Conservation (phyloP, 2,329 filamentous ascomycete species). For the Scedosporium boydii region DNA sequence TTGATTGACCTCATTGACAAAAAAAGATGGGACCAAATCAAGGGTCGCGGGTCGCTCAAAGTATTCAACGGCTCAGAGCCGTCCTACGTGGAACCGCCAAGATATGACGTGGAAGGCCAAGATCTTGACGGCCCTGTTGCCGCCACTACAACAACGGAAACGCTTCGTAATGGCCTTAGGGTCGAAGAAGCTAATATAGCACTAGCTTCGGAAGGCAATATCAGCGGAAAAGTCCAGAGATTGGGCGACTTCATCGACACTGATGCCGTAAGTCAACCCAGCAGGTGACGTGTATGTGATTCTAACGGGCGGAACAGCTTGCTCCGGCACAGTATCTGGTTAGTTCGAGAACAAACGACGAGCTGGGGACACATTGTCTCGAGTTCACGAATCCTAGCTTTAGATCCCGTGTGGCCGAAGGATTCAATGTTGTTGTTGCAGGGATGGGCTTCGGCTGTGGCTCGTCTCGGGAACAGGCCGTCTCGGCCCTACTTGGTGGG, state of each 20-base stretch:
- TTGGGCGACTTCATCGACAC: not conserved
- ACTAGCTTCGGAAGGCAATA: not conserved
- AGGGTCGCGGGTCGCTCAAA: not conserved
- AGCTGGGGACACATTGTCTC: constrained; percentile 27
- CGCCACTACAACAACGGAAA: not conserved
- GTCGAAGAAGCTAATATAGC: too few relatives aligned
- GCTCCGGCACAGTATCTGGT: constrained; percentile 28
- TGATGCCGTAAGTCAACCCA: constrained; percentile 19
- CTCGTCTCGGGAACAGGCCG: constrained; percentile 33
- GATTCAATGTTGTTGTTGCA: constrained; percentile 31
- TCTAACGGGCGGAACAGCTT: constrained; percentile 22
- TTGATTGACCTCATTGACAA: not conserved
- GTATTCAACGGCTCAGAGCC: not conserved
- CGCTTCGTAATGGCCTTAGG: too few relatives aligned
- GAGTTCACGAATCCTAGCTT: constrained; percentile 10
- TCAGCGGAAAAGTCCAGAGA: not conserved
- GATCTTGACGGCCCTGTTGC: too few relatives aligned
- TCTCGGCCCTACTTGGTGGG: constrained; percentile 25
- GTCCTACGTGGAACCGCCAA: not conserved
- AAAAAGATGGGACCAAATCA: not conserved
- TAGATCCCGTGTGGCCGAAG: constrained; percentile 13
- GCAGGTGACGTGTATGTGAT: too few relatives aligned
- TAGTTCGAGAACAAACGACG: constrained; percentile 18
- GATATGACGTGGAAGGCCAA: not conserved
- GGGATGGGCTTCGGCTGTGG: constrained; percentile 35